Base-by-base conservation (phyloP, 306 rosid species). In the Alnus rubra region DNA sequence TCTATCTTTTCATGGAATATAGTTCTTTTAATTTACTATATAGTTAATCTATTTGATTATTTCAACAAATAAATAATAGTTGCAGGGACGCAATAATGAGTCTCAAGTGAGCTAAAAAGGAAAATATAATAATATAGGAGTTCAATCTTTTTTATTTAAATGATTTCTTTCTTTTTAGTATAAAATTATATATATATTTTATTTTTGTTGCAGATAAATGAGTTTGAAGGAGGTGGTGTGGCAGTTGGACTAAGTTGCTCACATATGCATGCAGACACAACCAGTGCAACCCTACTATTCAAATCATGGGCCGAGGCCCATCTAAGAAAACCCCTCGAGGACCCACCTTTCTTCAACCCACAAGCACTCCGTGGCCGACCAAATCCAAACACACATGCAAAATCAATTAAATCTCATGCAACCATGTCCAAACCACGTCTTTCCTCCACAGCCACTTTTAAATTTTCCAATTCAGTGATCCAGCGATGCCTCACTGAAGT, bases 201-300 rank as follows among this genome's bases (percentile, higher is more conserved):
- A 23, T 23, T 23, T 39, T 3, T 39, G 4, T 4, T 39, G 44
- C 45, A 93, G 97, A 74, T 93, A 85, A 91, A 85, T 74, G 90
- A 85, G 50, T 91, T 90, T 80, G 68, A 88, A 83, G 93, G 86
- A 67, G 98, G 94, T 23, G 98, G 93, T 33, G 74, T 88, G 14
- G 98, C 98, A 48, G 80, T 91, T 19, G 98, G 97, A 71, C 39
- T 91, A 62, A 89, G 97, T 69, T 91, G 90, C 60, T 47, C 67
- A 16, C 97, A 91, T 87, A 75, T 91, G 84, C 75, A 82, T 47
- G 92, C 89, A n/a, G 98, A 93, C 69, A 77, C 84, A 51, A 91
- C 89, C 1, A 74, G 78, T 13, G 62, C 69, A n/a, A 76, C 89
- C 51, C 71, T 86, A 4, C 82, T 89, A 68, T 62, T 89, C 74